Conservation (phyloP, 148 eudicot species). For the Chenopodium album region DNA sequence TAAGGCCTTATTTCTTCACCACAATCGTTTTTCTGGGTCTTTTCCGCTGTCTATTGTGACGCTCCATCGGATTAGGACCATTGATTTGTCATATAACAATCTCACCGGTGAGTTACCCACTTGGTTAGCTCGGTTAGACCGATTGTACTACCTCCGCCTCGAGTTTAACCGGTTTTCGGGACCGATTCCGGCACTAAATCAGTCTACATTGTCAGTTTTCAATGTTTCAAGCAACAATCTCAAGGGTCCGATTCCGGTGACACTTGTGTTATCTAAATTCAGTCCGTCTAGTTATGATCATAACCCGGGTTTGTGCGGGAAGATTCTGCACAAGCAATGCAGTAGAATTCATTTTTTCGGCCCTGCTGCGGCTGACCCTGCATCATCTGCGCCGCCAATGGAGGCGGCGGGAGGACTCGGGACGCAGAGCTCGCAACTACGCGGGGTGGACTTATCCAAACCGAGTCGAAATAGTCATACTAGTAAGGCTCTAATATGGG, state of each 20-base stretch:
- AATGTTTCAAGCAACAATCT: constrained; percentile 49
- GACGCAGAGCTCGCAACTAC: constrained; percentile 18
- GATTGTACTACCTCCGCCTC: constrained; percentile 38
- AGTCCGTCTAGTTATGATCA: constrained; percentile 16
- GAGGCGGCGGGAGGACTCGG: background rate
- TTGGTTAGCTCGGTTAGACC: constrained; percentile 27
- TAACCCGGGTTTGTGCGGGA: constrained; percentile 50
- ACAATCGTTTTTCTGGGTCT: constrained; percentile 37
- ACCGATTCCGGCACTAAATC: constrained; percentile 44
- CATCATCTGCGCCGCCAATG: background rate
- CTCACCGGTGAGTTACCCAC: constrained; percentile 38
- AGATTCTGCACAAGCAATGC: constrained; percentile 42
- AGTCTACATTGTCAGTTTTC: constrained; percentile 41
- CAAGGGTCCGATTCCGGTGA: constrained; percentile 49
- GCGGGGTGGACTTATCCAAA: constrained; percentile 19
- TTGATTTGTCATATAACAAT: constrained; percentile 48
- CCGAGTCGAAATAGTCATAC: constrained; percentile 11
- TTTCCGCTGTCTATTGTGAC: constrained; percentile 38
- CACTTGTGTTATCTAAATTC: constrained; percentile 31
- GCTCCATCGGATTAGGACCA: constrained; percentile 41
- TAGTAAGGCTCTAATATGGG: constrained; percentile 26
- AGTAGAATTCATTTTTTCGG: constrained; percentile 33
- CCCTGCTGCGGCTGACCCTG: constrained; percentile 14
- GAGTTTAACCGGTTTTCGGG: constrained; percentile 49
- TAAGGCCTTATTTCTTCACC: constrained; percentile 40